A percentile compares a stretch with the other conserved stretches of the same genome.
Conservation (phyloP, 2,329 filamentous ascomycete species). For the Xylariaceae sp. region DNA sequence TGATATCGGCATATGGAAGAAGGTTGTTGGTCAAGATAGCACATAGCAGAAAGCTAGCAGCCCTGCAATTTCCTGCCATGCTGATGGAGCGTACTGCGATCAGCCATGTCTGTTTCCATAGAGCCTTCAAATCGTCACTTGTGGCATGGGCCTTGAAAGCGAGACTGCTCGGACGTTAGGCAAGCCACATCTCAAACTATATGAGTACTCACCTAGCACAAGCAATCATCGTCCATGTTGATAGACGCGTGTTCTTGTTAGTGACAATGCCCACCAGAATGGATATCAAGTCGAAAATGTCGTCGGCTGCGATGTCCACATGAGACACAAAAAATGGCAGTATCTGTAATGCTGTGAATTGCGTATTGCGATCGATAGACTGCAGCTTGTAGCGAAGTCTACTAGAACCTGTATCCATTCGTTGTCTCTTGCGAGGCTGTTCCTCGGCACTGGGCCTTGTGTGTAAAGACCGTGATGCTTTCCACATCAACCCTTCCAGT, state of each 20-base stretch:
- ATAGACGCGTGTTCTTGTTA: constrained; percentile 64
- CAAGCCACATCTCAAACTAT: neutral
- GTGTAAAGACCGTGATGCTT: constrained; percentile 21
- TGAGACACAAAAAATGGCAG: constrained; percentile 53
- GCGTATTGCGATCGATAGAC: constrained; percentile 40
- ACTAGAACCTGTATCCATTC: constrained; percentile 39
- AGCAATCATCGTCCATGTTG: constrained; percentile 83
- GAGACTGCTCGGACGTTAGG: constrained; percentile 36
- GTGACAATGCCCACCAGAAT: constrained; percentile 56
- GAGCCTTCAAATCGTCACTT: constrained; percentile 36
- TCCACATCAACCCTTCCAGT: constrained; percentile 47
- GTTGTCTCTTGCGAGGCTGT: constrained; percentile 51
- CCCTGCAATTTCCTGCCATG: constrained; percentile 66
- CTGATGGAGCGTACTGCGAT: constrained; percentile 67
- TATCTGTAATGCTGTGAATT: constrained; percentile 53
- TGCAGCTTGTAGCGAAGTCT: constrained; percentile 48
- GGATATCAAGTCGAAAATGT: constrained; percentile 52
- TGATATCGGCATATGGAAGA: constrained; percentile 63
- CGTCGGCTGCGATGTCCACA: constrained; percentile 44
- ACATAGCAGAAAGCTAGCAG: constrained; percentile 70
- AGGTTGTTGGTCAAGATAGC: constrained; percentile 62
- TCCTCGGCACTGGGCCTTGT: constrained; percentile 30
- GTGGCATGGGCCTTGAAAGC: constrained; percentile 40
- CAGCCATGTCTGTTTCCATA: constrained; percentile 76
- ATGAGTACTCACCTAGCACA: constrained; percentile 59